Evolutionary conservation across 2,329 filamentous ascomycete genomes (phyloP), one percentile per base, ranked within the genome.

Genomic region (Penicillium corylophilum): DNA sequence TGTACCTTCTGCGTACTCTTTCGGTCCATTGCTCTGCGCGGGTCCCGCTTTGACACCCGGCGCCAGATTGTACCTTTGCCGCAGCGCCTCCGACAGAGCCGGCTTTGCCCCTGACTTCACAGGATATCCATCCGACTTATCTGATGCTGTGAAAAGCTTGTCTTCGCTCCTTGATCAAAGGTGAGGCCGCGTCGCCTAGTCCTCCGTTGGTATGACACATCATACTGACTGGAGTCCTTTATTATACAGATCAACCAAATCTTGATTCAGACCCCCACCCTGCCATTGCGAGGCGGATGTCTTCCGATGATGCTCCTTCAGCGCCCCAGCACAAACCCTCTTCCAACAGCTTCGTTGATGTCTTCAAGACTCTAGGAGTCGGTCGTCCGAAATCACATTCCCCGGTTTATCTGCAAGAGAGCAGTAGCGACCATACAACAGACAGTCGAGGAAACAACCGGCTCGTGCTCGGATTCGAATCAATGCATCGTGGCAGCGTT

Each of bases 351-450:
- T 70, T 74, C 55, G 70, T 71, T 50, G 71, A 74, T 68, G 73
- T 75, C 33, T 73, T 74, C 57, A 73, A 73, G 57, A 72, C 71
- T 36, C 48, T 75, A 74, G 69, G 67, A 51, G 65, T 68, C 46
- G 64, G 64, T 44, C 70, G 71, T 51, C 64, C 71, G 7, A 73
- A 72, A 64, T 71, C 69, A 23, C 65, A 68, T 47, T 72, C 71
- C 9, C 67, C 70, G 6, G 57, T 71, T 20, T 70, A 69, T 26
- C 47, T 63, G 35, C 62, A 62, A 36, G 67, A 69, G 42, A 70
- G 52, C 50, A 60, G 54, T 49, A 65, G 61, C 50, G 69, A 73
- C 52, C 62, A 65, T 29, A 56, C 57, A 31, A 67, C 68, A 49
- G 70, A 74, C 54, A 64, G 59, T 55, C 68, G 70, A 50, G 64